A percentile compares a stretch with the other conserved stretches of the same genome.
phyloP scores from a whole-genome alignment of 1,284 basidiomycete species.

The Apiotrichum veenhuisii region DNA sequence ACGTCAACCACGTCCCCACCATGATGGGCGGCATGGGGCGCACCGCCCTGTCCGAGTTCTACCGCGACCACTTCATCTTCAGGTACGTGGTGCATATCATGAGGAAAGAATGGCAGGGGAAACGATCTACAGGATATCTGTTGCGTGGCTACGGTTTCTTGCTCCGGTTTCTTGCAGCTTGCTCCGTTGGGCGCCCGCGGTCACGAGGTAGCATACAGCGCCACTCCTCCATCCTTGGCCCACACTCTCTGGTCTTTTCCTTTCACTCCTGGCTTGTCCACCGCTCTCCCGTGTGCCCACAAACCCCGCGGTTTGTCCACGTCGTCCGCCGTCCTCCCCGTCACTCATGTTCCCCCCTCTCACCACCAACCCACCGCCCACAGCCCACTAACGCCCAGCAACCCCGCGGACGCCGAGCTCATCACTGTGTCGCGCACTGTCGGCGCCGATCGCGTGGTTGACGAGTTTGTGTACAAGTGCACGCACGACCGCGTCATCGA shows the following conservation, averaged over 20 bases:
- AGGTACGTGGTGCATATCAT: conserved; percentile 14
- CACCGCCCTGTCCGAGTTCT: conserved; percentile 55
- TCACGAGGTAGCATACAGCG: no score
- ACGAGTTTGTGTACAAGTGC: conserved; percentile 34
- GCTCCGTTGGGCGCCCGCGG: no score
- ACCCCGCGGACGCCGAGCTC: conserved; percentile 38
- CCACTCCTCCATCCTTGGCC: no score
- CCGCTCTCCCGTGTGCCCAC: no score
- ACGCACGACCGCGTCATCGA: conserved; percentile 56
- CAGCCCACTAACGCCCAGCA: conserved; percentile 11
- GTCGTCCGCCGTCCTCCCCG: background rate
- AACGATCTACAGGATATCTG: no score
- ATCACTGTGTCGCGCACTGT: conserved; percentile 41
- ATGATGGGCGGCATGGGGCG: conserved; percentile 57
- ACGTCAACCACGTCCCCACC: conserved; percentile 32
- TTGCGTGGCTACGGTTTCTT: no score
- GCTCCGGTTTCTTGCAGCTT: no score
- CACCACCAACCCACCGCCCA: background rate
- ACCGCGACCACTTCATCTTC: conserved; percentile 47
- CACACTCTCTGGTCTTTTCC: no score
- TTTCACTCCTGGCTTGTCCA: no score
- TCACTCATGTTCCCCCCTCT: background rate
- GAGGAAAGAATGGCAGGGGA: no score
- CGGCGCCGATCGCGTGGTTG: conserved; percentile 27
- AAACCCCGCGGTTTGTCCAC: background rate